phyloP scores from a whole-genome alignment of 345 rosid genomes.

The Geranium brycei region DNA sequence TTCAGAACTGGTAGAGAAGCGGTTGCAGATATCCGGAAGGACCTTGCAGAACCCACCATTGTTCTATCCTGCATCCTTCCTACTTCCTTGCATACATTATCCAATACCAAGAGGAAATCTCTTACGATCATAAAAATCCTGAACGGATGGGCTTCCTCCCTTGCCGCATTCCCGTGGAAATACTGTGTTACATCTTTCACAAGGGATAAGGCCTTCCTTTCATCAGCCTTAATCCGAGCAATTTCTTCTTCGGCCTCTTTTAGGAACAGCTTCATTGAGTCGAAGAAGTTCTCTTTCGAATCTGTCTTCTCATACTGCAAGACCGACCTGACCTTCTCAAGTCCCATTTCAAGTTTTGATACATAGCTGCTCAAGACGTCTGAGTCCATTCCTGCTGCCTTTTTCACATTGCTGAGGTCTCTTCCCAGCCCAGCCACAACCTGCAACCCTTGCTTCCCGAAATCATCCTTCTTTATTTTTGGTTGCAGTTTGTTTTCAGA shows the following conservation, averaged over 20 bases:
- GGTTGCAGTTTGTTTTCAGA: constrained; percentile 17
- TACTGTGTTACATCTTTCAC: constrained; percentile 92
- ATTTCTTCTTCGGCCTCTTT: constrained; percentile 82
- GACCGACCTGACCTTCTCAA: constrained; percentile 57
- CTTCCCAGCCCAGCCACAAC: constrained; percentile 81
- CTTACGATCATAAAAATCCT: constrained; percentile 86
- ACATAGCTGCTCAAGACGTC: constrained; percentile 83
- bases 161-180: constrained; percentile 74
- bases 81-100: constrained; percentile 93
- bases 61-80: constrained; percentile 71
- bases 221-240: constrained; percentile 47
- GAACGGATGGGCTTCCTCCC: constrained; percentile 89
- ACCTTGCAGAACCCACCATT: constrained; percentile 66
- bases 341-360: constrained; percentile 72
- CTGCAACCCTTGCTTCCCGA: constrained; percentile 76
- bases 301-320: constrained; percentile 58
- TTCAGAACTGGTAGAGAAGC: constrained; percentile 76
- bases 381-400: constrained; percentile 92
- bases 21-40: constrained; percentile 63
- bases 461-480: constrained; percentile 40
- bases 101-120: constrained; percentile 66
- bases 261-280: constrained; percentile 54
- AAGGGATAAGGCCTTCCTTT: constrained; percentile 54
- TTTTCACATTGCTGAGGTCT: constrained; percentile 75
- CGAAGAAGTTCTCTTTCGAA: constrained; percentile 53